These are phyloP conservation scores for Madurella mycetomatis DNA, from an alignment of 2,329 filamentous ascomycete genomes.

Conservation along the genomic window DNA sequence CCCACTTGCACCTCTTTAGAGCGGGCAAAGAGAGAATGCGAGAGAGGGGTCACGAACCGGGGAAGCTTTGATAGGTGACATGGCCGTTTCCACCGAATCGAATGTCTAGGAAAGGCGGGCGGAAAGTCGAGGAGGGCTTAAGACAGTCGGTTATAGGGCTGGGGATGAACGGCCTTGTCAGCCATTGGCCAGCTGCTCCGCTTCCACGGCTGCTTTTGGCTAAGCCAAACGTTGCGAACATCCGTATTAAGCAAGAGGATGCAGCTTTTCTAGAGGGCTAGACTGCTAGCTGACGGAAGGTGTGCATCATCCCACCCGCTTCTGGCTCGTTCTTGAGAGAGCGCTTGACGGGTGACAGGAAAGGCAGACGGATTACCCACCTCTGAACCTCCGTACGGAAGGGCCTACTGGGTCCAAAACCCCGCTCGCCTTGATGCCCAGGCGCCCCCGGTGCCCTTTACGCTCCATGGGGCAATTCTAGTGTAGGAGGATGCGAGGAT, in stretches of 20 bases:
- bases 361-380: background rate
- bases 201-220: conserved; percentile 17
- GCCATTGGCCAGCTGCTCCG: conserved; percentile 15
- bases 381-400: background rate
- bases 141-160: conserved; percentile 16
- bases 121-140: conserved; percentile 16
- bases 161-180: conserved; percentile 7
- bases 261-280: background rate
- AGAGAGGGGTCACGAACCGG: conserved; percentile 20
- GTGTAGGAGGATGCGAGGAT: background rate
- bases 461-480: background rate
- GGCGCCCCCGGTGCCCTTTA: too few species aligned
- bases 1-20: conserved; percentile 1
- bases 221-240: conserved; percentile 5
- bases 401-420: too few species aligned
- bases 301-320: background rate
- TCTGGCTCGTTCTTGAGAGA: background rate
- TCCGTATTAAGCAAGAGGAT: conserved; percentile 14
- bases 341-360: background rate
- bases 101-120: conserved; percentile 7
- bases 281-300: background rate
- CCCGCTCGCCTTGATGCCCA: too few species aligned
- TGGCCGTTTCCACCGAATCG: conserved; percentile 20
- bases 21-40: conserved; percentile 1
- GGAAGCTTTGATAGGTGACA: conserved; percentile 18